These are phyloP conservation scores for Monilinia laxa DNA, from an alignment of 2,329 filamentous ascomycete species.

Conservation along the genomic window DNA sequence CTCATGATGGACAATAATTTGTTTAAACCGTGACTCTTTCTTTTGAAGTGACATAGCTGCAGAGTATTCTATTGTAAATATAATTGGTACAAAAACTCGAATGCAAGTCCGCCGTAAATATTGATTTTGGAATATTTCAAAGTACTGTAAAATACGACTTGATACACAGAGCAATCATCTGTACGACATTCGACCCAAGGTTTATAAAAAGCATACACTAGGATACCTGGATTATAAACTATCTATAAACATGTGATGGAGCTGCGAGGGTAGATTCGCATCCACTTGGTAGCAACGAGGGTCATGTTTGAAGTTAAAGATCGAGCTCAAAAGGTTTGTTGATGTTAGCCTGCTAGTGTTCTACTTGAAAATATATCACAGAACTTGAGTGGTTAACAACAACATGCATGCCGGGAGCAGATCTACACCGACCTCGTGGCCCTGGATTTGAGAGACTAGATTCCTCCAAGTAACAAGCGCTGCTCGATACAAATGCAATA, in stretches of 20 bases:
- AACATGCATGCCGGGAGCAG: neutral
- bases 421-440: conserved; percentile 9
- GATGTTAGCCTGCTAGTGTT: conserved; percentile 10
- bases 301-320: conserved; percentile 9
- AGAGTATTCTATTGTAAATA: neutral
- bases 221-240: neutral
- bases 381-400: conserved; percentile 12
- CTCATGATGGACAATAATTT: neutral
- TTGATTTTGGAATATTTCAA: neutral
- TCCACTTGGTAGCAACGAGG: conserved; percentile 15
- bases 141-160: conserved; percentile 2
- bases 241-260: conserved; percentile 9
- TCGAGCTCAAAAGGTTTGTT: conserved; percentile 1
- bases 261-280: neutral
- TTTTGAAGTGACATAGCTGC: conserved; percentile 1
- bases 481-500: neutral
- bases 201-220: neutral
- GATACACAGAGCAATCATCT: conserved; percentile 8
- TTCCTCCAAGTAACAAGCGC: conserved; percentile 5
- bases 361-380: conserved; percentile 11
- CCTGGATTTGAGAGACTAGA: conserved; percentile 1
- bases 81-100: neutral
- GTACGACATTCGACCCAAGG: neutral
- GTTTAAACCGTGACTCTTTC: neutral
- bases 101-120: neutral